Base-by-base conservation (phyloP, 1,284 basidiomycete species). In the Cutaneotrichosporon dermatis region DNA sequence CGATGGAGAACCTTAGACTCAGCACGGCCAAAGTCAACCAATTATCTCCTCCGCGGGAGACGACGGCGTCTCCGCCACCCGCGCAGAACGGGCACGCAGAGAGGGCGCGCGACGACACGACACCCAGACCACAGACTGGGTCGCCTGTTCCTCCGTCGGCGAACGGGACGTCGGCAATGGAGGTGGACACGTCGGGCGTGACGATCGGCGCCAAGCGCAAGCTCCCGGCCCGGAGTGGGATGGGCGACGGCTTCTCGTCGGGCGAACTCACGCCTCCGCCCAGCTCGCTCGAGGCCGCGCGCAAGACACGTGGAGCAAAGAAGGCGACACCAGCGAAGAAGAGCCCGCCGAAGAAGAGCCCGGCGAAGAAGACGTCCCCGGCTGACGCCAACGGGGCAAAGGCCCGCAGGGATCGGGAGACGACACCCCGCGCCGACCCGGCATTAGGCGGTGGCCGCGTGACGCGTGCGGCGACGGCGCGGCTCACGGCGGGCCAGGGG, bases 1-100 rank as follows among this genome's bases (percentile, higher is more conserved):
- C 72, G 0, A 66, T 76, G 67, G 64, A 64, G 16, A 66, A 69
- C 15, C 54, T 76, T n/a, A 63, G 66, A 15, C 57, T 76, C 6
- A 54, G 48, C 51, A 59, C 50, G 2, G 25, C 25, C 15, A 40
- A 33, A 8, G 15, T 51, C 25, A 41, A 40, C 50, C 37, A 39
- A 10, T 51, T 51, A 51, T 51, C 50, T 0, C 50, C 50, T 4
- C 15, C 50, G 1, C 50, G 50, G 13, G 50, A 51, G 50, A 39
- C 50, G 16, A 51, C 50, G 16, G 50, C 50, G 12, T 51, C 50
- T 8, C 50, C 50, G 3, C 25, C 25, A 25, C 25, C 25, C 2
- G 25, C 25, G 25, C 25, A 25, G 25, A 25, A 25, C 25, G 25
- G 25, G 25, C 25, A 25, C 25, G 25, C 25, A 2, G 25, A 25